phyloP scores from a whole-genome alignment of 768 basidiomycete species.

The Boletus edulis region DNA sequence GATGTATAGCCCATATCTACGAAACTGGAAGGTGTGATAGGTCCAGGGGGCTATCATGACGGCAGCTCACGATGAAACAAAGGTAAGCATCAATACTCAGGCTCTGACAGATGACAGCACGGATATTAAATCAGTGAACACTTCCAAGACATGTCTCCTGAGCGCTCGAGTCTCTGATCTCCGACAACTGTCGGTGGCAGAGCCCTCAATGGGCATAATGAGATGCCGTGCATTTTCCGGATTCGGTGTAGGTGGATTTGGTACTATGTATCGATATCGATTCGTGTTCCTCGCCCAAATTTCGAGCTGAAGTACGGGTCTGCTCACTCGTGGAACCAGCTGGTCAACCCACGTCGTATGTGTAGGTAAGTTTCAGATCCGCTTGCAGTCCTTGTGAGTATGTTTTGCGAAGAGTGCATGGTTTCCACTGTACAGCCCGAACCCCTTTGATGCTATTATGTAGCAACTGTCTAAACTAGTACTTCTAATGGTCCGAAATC shows the following conservation, averaged over 20 bases:
- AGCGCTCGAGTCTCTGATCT: not conserved
- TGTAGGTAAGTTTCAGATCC: not conserved
- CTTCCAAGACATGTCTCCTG: not conserved
- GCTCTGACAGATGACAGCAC: not conserved
- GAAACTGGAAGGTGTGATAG: not conserved
- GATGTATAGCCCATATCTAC: not conserved
- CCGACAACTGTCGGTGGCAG: not conserved
- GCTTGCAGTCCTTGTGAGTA: not conserved
- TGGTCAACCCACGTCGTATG: not conserved
- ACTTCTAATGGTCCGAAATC: too few species aligned
- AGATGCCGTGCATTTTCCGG: too few species aligned
- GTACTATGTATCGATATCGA: too few species aligned
- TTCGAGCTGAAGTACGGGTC: not conserved
- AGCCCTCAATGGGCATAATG: not conserved
- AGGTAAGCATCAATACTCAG: not conserved
- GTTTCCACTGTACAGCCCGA: constrained; percentile 3
- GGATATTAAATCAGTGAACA: not conserved
- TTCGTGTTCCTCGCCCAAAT: too few species aligned
- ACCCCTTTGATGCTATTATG: not conserved
- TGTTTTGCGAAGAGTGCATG: not conserved
- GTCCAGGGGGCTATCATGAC: not conserved
- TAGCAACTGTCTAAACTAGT: too few species aligned
- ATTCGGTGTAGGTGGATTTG: too few species aligned
- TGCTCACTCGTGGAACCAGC: not conserved
- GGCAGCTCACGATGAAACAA: not conserved